Conservation (phyloP, 1,284 basidiomycete species). For the Austroboletus novae-zelandiae region DNA sequence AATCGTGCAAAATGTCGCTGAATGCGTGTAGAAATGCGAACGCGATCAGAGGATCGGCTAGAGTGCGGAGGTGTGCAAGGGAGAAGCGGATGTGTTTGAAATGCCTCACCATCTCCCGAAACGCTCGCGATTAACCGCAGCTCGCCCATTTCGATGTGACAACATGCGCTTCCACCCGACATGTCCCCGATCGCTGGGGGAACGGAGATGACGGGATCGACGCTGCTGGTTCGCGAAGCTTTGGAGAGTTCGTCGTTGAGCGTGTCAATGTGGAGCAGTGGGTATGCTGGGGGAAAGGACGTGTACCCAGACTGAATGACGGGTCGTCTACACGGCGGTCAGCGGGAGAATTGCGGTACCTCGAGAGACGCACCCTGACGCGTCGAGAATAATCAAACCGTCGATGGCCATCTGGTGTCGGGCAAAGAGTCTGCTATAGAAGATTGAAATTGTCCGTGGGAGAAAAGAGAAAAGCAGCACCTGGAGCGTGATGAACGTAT, state of each 20-base stretch:
- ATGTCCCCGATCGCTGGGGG: constrained; percentile 46
- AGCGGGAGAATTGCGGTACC: constrained; percentile 5
- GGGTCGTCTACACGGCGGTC: constrained; percentile 58
- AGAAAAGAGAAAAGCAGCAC: too few species aligned
- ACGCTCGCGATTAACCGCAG: constrained; percentile 80
- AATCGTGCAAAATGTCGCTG: constrained; percentile 80
- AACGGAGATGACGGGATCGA: constrained; percentile 74
- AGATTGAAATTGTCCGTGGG: too few species aligned
- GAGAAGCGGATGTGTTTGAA: neutral
- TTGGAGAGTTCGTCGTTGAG: constrained; percentile 72
- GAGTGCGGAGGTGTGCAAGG: neutral
- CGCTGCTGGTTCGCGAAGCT: constrained; percentile 46
- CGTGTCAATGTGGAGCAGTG: constrained; percentile 84
- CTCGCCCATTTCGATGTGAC: constrained; percentile 77
- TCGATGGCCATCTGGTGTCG: constrained; percentile 68
- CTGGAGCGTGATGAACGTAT: too few species aligned
- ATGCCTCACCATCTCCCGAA: constrained; percentile 70
- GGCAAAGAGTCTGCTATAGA: neutral
- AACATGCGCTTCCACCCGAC: constrained; percentile 62
- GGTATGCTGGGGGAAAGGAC: constrained; percentile 73
- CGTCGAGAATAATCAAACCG: constrained; percentile 87
- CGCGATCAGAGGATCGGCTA: constrained; percentile 87
- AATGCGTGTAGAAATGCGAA: constrained; percentile 89
- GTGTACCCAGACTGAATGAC: constrained; percentile 93
- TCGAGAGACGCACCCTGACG: constrained; percentile 57